These are phyloP conservation scores for Biancaea sappan DNA, from an alignment of 306 rosid species.

Conservation along the genomic window DNA sequence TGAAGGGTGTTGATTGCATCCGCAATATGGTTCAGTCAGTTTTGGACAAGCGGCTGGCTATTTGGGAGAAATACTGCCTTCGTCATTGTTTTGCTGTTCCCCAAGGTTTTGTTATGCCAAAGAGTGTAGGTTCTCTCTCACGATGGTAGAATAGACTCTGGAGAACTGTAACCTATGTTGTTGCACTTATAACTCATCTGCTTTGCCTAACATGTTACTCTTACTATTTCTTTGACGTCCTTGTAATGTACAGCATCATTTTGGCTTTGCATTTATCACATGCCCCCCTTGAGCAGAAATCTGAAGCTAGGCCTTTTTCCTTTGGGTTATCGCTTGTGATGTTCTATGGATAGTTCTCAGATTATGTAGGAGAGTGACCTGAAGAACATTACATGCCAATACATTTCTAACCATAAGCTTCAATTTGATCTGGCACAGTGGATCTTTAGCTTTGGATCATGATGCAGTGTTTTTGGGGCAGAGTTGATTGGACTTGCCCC, in stretches of 20 bases:
- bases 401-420: neutral
- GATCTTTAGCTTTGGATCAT: neutral
- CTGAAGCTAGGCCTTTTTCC: neutral
- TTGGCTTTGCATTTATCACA: neutral
- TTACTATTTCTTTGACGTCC: neutral
- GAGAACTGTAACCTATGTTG: neutral
- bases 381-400: neutral
- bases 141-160: neutral
- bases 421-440: neutral
- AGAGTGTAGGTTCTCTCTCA: constrained; percentile 50
- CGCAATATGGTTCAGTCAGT: constrained; percentile 55
- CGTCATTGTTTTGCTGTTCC: constrained; percentile 75
- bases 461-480: neutral
- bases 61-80: constrained; percentile 83
- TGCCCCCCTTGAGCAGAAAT: neutral
- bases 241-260: neutral
- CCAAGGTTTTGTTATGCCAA: constrained; percentile 59
- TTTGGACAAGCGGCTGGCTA: constrained; percentile 58
- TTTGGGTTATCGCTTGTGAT: neutral
- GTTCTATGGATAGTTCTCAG: neutral
- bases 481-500: neutral
- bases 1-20: constrained; percentile 60
- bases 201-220: neutral
- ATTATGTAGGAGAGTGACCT: neutral
- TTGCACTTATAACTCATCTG: neutral